Evolutionary conservation across 1,284 basidiomycete species (phyloP).

Genomic region (Mycena citricolor): DNA sequence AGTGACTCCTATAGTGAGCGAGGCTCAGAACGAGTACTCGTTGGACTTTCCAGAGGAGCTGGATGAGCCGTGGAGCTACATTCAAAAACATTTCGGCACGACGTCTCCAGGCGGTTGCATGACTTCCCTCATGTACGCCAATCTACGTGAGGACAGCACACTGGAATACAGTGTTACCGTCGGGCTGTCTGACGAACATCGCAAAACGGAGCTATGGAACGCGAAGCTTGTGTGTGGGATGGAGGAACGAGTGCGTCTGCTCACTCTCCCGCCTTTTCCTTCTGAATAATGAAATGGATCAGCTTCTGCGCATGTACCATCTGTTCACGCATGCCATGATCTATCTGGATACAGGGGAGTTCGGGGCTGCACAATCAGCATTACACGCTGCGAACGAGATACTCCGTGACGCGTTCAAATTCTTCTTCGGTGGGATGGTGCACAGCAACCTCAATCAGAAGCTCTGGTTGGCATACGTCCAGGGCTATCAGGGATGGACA

Average conservation of each 20-base stretch:
- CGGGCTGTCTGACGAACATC: slow-evolving; percentile 15
- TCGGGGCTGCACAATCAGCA: slow-evolving; percentile 2
- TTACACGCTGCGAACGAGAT: slow-evolving; percentile 11
- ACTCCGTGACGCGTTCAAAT: slow-evolving; percentile 15
- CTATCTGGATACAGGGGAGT: slow-evolving; percentile 4
- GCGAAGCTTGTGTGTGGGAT: slow-evolving; percentile 16
- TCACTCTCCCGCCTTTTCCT: background rate
- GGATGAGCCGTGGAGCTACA: slow-evolving; percentile 8
- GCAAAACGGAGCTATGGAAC: slow-evolving; percentile 17
- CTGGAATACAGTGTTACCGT: slow-evolving; percentile 18
- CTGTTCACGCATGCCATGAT: slow-evolving; percentile 5
- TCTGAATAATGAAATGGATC: background rate
- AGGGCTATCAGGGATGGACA: slow-evolving; percentile 23
- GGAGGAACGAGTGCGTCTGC: slow-evolving; percentile 13
- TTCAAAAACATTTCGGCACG: slow-evolving; percentile 15
- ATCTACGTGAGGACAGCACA: slow-evolving; percentile 9
- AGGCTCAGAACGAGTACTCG: slow-evolving; percentile 18
- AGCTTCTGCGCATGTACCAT: slow-evolving; percentile 20
- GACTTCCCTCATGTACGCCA: slow-evolving; percentile 19
- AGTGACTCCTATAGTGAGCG: slow-evolving; percentile 18
- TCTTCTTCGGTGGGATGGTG: slow-evolving; percentile 20
- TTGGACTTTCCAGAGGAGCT: slow-evolving; percentile 14
- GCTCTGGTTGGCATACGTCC: slow-evolving; percentile 21
- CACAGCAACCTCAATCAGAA: slow-evolving; percentile 16
- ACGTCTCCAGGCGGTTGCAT: slow-evolving; percentile 17